phyloP scores from a whole-genome alignment of 257 asterid species.

The Solanum rostratum region DNA sequence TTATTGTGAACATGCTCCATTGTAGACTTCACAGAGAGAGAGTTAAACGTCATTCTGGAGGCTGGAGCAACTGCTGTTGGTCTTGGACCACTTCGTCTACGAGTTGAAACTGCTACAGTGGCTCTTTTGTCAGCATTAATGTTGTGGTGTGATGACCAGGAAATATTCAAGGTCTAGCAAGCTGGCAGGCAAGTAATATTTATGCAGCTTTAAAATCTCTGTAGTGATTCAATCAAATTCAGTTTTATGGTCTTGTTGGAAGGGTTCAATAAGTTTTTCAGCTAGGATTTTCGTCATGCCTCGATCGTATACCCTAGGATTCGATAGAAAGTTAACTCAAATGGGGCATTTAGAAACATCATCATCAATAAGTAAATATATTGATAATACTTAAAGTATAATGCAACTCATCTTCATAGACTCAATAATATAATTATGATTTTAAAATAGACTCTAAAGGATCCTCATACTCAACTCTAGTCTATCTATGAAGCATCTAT shows the following conservation, averaged over 20 bases:
- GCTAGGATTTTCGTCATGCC: background rate
- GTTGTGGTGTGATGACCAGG: slow-evolving; percentile 71
- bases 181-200: slow-evolving; percentile 25
- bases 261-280: background rate
- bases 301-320: too few relatives aligned
- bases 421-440: too few relatives aligned
- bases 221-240: background rate
- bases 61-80: slow-evolving; percentile 75
- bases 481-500: too few relatives aligned
- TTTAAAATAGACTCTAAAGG: too few relatives aligned
- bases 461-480: too few relatives aligned
- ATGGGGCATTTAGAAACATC: too few relatives aligned
- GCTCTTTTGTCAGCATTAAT: slow-evolving; percentile 67
- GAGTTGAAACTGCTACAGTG: slow-evolving; percentile 91
- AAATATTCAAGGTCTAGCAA: slow-evolving; percentile 14
- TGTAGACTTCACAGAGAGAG: slow-evolving; percentile 70
- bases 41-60: slow-evolving; percentile 45
- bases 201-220: background rate
- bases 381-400: too few relatives aligned
- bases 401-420: too few relatives aligned
- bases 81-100: slow-evolving; percentile 85
- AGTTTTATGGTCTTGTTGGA: background rate
- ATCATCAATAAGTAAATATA: too few relatives aligned
- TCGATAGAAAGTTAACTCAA: too few relatives aligned
- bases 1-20: background rate